phyloP scores from a whole-genome alignment of 1,284 basidiomycete genomes.

The Microbotryum lychnidis-dioicae region DNA sequence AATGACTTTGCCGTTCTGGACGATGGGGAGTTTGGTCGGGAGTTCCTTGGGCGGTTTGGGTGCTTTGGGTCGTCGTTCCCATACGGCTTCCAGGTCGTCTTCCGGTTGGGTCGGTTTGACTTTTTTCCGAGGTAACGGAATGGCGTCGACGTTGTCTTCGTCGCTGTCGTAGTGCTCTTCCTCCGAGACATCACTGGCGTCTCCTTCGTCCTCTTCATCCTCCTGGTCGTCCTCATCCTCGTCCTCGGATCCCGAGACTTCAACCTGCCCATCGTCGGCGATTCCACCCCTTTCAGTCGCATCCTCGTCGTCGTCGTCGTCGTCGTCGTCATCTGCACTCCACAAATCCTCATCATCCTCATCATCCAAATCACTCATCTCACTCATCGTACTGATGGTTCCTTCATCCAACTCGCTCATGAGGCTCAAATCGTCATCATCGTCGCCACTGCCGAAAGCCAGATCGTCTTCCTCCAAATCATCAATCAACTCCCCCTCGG shows the following conservation, averaged over 20 bases:
- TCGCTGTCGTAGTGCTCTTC: slow-evolving; percentile 9
- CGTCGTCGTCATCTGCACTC: slow-evolving; percentile 41
- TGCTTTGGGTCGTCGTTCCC: slow-evolving; percentile 20
- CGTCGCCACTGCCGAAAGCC: slow-evolving; percentile 24
- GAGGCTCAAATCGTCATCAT: slow-evolving; percentile 43
- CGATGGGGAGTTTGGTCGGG: slow-evolving; percentile 26
- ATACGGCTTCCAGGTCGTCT: slow-evolving; percentile 33
- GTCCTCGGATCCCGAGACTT: slow-evolving; percentile 6
- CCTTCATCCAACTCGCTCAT: slow-evolving; percentile 59
- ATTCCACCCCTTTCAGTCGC: slow-evolving; percentile 18
- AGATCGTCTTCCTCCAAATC: slow-evolving; percentile 32
- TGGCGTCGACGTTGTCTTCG: slow-evolving; percentile 17
- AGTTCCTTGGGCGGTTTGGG: slow-evolving; percentile 15
- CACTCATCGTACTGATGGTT: slow-evolving; percentile 52
- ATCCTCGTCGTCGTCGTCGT: slow-evolving; percentile 41
- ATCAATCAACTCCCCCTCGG: slow-evolving; percentile 35
- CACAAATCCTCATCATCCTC: slow-evolving; percentile 37
- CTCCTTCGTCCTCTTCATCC: slow-evolving; percentile 51
- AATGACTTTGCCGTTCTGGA: slow-evolving; percentile 25
- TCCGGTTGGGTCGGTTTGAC: slow-evolving; percentile 4
- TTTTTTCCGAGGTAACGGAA: slow-evolving; percentile 19
- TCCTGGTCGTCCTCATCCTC: slow-evolving; percentile 55
- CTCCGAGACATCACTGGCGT: neutral
- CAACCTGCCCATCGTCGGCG: slow-evolving; percentile 25
- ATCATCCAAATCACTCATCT: slow-evolving; percentile 40